Percentiles rank a stretch among this genome's conserved stretches.
Evolutionary conservation across 1,284 basidiomycete species (phyloP).

Genomic region (Boletus sp.): DNA sequence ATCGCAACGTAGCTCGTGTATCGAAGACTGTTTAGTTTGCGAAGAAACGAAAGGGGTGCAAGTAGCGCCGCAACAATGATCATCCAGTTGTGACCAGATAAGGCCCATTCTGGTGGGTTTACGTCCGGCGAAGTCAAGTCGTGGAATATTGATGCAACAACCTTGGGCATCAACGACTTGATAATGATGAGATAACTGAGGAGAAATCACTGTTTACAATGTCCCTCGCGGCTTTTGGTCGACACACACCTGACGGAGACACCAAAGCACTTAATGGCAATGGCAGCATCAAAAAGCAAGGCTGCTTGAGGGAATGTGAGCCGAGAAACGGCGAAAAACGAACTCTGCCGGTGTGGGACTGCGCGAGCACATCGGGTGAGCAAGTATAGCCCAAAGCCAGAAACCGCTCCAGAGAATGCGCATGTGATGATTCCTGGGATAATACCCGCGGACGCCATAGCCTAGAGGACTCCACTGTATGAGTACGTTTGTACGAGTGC

Average conservation of each 20-base stretch:
- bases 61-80: slow-evolving; percentile 82
- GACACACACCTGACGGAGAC: slow-evolving; percentile 83
- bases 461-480: slow-evolving; percentile 47
- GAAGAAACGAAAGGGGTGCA: slow-evolving; percentile 87
- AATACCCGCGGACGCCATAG: slow-evolving; percentile 84
- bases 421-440: slow-evolving; percentile 90
- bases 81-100: slow-evolving; percentile 86
- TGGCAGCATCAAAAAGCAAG: slow-evolving; percentile 89
- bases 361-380: slow-evolving; percentile 86
- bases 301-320: slow-evolving; percentile 86
- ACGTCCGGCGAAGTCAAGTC: slow-evolving; percentile 67
- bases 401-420: slow-evolving; percentile 80
- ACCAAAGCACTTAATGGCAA: slow-evolving; percentile 96
- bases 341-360: slow-evolving; percentile 75
- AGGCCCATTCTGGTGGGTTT: slow-evolving; percentile 71
- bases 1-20: slow-evolving; percentile 87
- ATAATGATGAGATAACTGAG: slow-evolving; percentile 90
- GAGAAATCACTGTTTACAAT: neutral
- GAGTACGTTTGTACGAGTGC: neutral
- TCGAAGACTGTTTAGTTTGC: slow-evolving; percentile 79
- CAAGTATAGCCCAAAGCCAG: slow-evolving; percentile 88
- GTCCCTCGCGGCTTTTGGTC: neutral
- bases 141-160: slow-evolving; percentile 84
- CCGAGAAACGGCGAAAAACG: slow-evolving; percentile 86
- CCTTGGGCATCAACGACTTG: slow-evolving; percentile 93